phyloP scores from a whole-genome alignment of 2,329 filamentous ascomycete genomes.

The Leptographium wingfieldii region DNA sequence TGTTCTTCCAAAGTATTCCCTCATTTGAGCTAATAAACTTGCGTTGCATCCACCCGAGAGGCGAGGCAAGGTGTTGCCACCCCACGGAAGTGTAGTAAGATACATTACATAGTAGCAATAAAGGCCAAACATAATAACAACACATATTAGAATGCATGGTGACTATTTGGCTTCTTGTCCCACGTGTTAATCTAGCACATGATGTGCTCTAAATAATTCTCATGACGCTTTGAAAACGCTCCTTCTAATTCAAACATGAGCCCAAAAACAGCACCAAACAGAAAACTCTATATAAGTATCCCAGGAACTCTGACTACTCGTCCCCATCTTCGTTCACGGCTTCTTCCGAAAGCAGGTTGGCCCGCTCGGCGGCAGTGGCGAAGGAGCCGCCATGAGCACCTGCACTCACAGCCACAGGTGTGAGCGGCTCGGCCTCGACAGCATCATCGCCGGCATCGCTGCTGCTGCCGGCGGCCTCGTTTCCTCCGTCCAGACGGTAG shows the following conservation, averaged over 20 bases:
- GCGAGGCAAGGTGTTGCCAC: too few relatives aligned
- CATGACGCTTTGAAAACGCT: neutral
- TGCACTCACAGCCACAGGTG: neutral
- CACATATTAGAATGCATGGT: too few relatives aligned
- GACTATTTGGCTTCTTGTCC: too few relatives aligned
- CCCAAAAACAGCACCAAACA: neutral
- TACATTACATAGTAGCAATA: too few relatives aligned
- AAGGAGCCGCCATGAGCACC: too few relatives aligned
- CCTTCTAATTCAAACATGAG: neutral
- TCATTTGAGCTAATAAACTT: too few relatives aligned
- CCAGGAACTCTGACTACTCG: neutral
- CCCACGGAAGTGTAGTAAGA: too few relatives aligned
- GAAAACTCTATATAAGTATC: neutral
- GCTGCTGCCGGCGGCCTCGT: neutral
- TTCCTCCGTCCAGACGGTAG: slow-evolving; percentile 36
- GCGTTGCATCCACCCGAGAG: too few relatives aligned
- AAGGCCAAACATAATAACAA: too few relatives aligned
- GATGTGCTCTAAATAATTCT: neutral
- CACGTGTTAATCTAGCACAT: too few relatives aligned
- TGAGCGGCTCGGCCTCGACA: neutral
- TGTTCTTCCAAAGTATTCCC: too few relatives aligned
- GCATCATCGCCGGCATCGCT: neutral
- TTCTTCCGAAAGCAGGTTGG: neutral
- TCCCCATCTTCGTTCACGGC: neutral
- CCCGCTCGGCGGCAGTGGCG: neutral